Evolutionary conservation across 1,284 basidiomycete species (phyloP), one percentile per base, ranked within the genome.

Genomic region (Apiotrichum akiyoshidainum): DNA sequence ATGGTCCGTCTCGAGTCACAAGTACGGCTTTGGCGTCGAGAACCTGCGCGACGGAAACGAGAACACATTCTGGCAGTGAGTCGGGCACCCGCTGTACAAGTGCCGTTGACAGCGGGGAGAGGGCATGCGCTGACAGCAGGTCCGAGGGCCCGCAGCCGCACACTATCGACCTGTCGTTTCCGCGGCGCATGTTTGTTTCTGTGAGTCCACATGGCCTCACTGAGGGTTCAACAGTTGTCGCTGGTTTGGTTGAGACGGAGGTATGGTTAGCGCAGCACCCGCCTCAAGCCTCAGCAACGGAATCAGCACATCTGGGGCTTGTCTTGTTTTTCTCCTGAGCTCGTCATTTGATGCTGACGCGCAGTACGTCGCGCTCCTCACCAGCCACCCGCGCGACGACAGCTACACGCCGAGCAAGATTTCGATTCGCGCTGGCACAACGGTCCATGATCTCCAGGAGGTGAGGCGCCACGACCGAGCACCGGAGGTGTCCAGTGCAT

Each of bases 91-190:
- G 37, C 37, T 37, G 37, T 5, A 16, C 37, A 3, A 3, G 37
- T 13, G 37, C 11, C 37, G 5, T 37, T 37, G 37, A 35, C 14
- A 37, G 37, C 37, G 11, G 37, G 3, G 37, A 37, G 37, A 11
- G 3, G 2, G 37, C 37, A 31, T 11, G 12, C 37, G 37, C 58
- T 57, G 52, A 54, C 53, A 58, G 17, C 74, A 98, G 95, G 75
- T 95, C 92, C 8, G 96, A 99, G 73, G 96, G 96, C 0, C 90
- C 92, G 0, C 96, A 98, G 71, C 96, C 96, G 2, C 96, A 99
- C 78, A 88, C 89, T 60, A 91, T 99, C 70, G 95, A 92, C 7
- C 83, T 97, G 55, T 90, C 95, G 71, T 99, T 99, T 74, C 87
- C 92, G 11, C 85, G 88, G 56, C 90, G 93, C 71, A 89, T 96